Conservation (phyloP, 2,329 filamentous ascomycete genomes). For the Cladobotryum mycophilum region DNA sequence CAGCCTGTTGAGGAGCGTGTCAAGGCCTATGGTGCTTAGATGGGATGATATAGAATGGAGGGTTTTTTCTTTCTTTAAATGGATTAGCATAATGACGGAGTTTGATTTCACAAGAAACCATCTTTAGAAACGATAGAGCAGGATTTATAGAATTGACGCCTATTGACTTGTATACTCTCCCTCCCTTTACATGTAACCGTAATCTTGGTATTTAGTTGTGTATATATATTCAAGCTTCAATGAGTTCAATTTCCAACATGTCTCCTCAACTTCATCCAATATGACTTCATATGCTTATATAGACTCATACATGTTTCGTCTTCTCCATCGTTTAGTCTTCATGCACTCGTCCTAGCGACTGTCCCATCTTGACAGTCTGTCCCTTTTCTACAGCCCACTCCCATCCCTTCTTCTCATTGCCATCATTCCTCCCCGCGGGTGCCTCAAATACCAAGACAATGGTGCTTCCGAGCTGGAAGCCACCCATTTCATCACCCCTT, state of each 20-base stretch:
- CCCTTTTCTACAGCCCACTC: constrained; percentile 83
- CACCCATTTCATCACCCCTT: constrained; percentile 94
- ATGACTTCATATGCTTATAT: too few species aligned
- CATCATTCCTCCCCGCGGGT: constrained; percentile 54
- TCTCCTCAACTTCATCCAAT: too few species aligned
- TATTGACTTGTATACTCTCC: too few species aligned
- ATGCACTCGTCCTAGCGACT: constrained; percentile 72
- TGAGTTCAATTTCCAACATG: too few species aligned
- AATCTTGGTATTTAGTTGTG: too few species aligned
- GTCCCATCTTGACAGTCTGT: constrained; percentile 80
- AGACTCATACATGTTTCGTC: background rate
- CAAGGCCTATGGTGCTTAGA: constrained; percentile 54
- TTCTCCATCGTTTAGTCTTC: constrained; percentile 31
- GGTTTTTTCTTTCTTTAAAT: background rate
- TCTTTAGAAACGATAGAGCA: too few species aligned
- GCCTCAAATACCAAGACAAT: constrained; percentile 96
- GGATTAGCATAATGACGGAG: background rate
- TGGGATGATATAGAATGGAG: too few species aligned
- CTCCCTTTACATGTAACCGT: too few species aligned
- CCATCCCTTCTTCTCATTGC: constrained; percentile 62
- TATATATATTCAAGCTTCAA: too few species aligned
- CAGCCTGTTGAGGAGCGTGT: constrained; percentile 59
- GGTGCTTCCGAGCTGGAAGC: constrained; percentile 91
- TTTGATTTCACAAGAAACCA: too few species aligned
- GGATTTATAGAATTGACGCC: too few species aligned